Evolutionary conservation across 2,329 filamentous ascomycete genomes (phyloP), one percentile per base, ranked within the genome.

Genomic region (Bipolaris zeicola): DNA sequence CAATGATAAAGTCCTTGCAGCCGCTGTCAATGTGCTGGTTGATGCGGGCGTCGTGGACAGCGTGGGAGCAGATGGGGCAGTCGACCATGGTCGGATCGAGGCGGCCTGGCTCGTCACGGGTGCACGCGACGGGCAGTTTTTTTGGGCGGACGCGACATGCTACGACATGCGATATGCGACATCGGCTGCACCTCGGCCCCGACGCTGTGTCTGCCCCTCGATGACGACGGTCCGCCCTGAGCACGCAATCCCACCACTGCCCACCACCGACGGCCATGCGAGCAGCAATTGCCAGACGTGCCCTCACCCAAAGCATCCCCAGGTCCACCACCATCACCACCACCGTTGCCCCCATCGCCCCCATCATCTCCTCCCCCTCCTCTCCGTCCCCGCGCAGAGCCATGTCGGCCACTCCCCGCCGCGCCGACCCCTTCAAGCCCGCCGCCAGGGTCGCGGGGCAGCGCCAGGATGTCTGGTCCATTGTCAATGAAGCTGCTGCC

Each of bases 21-120:
- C 85, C 85, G 28, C 91, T 94, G 78, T 98, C 95, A 72, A 98
- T 87, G 76, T 98, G 94, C 65, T 83, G 83, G 78, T 98, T 98
- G 81, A 98, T 98, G 64, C 89, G 85, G 70, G 80, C 79, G 63
- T 88, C 79, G 63, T 85, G 88, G 68, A 95, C 91, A 53, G 83
- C 80, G 67, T 89, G 89, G 70, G 85, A 82, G 80, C 92, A 96
- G 64, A 93, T 90, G 14, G 92, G 92, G 73, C 92, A 96, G 68
- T 86, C 84, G 65, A 96, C 90, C 82, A 81, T 79, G 33, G 38
- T 57, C 56, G 52, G 49, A 47, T 26, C 39, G 55, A 55, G 43
- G 59, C 41, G 37, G 31, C 13, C 18, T 59, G 39, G 47, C 48
- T 47, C 22, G 38, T 38, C 54, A 48, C 49, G 60, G 57, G 39